phyloP scores from a whole-genome alignment of 2,329 filamentous ascomycete genomes.

The Stemphylium beticola region DNA sequence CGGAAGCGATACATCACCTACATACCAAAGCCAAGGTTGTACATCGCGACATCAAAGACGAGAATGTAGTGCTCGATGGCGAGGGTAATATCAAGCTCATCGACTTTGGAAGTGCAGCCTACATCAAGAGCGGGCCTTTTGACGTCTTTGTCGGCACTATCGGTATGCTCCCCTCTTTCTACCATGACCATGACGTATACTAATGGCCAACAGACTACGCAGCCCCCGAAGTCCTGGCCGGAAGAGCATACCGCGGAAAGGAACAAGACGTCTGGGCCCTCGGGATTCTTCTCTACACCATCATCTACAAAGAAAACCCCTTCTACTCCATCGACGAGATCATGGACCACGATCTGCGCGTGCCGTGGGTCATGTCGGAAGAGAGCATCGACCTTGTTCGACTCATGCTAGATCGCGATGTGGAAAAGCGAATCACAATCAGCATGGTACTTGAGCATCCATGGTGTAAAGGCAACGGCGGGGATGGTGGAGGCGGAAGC shows the following conservation, averaged over 20 bases:
- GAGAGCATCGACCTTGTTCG: slow-evolving; percentile 91
- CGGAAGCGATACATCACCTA: slow-evolving; percentile 85
- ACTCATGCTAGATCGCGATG: slow-evolving; percentile 90
- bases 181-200: background rate
- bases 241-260: slow-evolving; percentile 89
- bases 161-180: slow-evolving; percentile 63
- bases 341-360: slow-evolving; percentile 91
- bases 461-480: slow-evolving; percentile 65
- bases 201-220: slow-evolving; percentile 76
- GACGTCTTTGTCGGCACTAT: slow-evolving; percentile 99
- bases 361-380: slow-evolving; percentile 88
- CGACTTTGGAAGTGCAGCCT: slow-evolving; percentile 96
- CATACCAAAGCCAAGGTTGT: slow-evolving; percentile 91
- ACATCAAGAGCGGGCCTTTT: slow-evolving; percentile 98
- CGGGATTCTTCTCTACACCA: slow-evolving; percentile 95
- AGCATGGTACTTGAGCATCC: slow-evolving; percentile 84
- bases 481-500: background rate
- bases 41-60: slow-evolving; percentile 98
- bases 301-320: slow-evolving; percentile 99
- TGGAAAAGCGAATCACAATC: slow-evolving; percentile 82
- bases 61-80: slow-evolving; percentile 95
- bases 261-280: slow-evolving; percentile 99
- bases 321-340: slow-evolving; percentile 99
- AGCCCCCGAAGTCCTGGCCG: slow-evolving; percentile 94
- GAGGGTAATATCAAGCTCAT: slow-evolving; percentile 96